These are phyloP conservation scores for Lepidium aucheri DNA, from an alignment of 345 rosid species.

Conservation along the genomic window DNA sequence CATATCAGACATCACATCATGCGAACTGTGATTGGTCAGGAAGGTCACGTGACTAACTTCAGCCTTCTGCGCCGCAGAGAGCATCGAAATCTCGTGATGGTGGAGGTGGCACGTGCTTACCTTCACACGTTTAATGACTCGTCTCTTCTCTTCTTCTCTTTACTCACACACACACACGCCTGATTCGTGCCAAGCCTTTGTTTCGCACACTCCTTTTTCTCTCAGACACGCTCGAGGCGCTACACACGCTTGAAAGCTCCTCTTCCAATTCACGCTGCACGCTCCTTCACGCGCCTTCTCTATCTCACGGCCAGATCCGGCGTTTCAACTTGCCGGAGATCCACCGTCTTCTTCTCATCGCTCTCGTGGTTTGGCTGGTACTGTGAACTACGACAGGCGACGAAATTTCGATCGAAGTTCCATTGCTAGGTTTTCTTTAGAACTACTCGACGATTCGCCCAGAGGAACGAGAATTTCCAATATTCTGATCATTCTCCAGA, in stretches of 20 bases:
- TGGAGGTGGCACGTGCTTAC: conserved; percentile 36
- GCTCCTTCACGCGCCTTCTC: conserved; percentile 42
- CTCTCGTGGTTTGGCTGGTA: neutral
- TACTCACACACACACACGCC: conserved; percentile 48
- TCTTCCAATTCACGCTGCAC: conserved; percentile 34
- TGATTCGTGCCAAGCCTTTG: conserved; percentile 63
- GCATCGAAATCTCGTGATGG: conserved; percentile 29
- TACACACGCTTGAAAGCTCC: conserved; percentile 63
- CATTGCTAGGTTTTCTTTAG: conserved; percentile 15
- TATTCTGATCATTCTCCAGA: neutral
- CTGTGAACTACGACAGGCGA: neutral
- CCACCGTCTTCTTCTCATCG: conserved; percentile 17
- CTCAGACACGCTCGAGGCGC: conserved; percentile 49
- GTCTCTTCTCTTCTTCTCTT: conserved; percentile 1
- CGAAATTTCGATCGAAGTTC: conserved; percentile 6
- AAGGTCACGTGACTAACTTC: conserved; percentile 22
- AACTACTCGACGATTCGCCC: neutral
- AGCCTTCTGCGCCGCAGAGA: conserved; percentile 10
- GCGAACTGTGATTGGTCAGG: conserved; percentile 22
- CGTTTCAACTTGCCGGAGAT: conserved; percentile 33
- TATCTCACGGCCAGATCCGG: conserved; percentile 27
- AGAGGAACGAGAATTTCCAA: conserved; percentile 9
- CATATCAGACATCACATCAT: conserved; percentile 16
- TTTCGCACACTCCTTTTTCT: conserved; percentile 39
- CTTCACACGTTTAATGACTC: conserved; percentile 27